Conservation (phyloP, 176 grass and related monocot genomes). For the Bromus sterilis region DNA sequence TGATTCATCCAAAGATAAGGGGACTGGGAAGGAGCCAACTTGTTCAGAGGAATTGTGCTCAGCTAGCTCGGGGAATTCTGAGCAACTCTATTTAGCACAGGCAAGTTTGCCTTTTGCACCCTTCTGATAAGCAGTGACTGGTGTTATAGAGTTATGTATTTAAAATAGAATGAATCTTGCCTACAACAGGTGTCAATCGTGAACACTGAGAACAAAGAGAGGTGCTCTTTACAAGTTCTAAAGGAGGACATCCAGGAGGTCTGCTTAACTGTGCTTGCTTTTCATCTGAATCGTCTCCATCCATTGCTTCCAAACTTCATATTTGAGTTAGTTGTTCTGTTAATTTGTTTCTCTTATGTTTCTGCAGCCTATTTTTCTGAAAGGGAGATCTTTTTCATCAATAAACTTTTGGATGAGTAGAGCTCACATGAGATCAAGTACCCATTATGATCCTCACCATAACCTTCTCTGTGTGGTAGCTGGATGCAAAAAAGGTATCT, state of each 20-base stretch:
- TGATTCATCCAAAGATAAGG: slow-evolving; percentile 22
- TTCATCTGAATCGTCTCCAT: slow-evolving; percentile 15
- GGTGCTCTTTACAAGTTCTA: slow-evolving; percentile 41
- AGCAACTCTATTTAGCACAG: slow-evolving; percentile 81
- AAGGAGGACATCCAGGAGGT: slow-evolving; percentile 78
- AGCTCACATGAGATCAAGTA: slow-evolving; percentile 78
- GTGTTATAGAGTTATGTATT: background rate
- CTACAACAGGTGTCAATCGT: slow-evolving; percentile 64
- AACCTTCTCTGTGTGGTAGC: slow-evolving; percentile 87
- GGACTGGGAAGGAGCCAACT: slow-evolving; percentile 3
- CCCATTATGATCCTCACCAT: slow-evolving; percentile 93
- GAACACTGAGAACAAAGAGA: slow-evolving; percentile 55
- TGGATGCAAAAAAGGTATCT: slow-evolving; percentile 76
- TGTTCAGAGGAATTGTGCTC: slow-evolving; percentile 27
- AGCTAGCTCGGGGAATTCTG: slow-evolving; percentile 29
- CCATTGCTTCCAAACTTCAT: slow-evolving; percentile 1
- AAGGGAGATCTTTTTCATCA: slow-evolving; percentile 52
- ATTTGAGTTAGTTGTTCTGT: background rate
- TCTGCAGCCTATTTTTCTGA: slow-evolving; percentile 67
- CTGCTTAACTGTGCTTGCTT: slow-evolving; percentile 1
- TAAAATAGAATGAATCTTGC: background rate
- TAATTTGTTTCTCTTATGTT: slow-evolving; percentile 4
- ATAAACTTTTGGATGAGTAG: slow-evolving; percentile 99
- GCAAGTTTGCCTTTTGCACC: slow-evolving; percentile 25
- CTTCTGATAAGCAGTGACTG: background rate